Percentiles rank a stretch among this genome's conserved stretches.
phyloP scores from a whole-genome alignment of 805 yeast genomes.

The Maudiozyma pseudohumilis region DNA sequence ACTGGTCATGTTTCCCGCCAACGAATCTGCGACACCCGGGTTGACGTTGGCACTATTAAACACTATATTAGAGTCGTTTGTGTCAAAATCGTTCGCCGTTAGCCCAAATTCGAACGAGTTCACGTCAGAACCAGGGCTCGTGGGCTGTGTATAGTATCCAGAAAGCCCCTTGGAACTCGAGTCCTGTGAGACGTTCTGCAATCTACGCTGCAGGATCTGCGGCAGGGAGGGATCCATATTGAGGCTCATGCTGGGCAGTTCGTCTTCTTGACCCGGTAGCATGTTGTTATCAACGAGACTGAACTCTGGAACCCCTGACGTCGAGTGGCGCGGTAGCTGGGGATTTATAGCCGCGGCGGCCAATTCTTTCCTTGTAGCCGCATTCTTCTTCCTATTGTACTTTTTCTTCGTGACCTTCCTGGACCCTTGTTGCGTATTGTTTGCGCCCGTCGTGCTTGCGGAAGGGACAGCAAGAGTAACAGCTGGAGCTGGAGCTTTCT shows the following conservation, averaged over 20 bases:
- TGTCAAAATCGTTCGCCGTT: background rate
- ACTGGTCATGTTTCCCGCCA: constrained; percentile 3
- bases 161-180: constrained; percentile 19
- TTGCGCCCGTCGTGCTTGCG: constrained; percentile 1
- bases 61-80: background rate
- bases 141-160: constrained; percentile 27
- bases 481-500: too few relatives aligned
- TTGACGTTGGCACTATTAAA: constrained; percentile 1
- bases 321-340: background rate
- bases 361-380: constrained; percentile 1
- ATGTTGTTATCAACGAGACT: background rate
- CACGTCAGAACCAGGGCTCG: constrained; percentile 18
- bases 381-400: constrained; percentile 6
- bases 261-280: constrained; percentile 9
- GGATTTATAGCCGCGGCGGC: background rate
- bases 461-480: too few relatives aligned
- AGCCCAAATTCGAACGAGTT: constrained; percentile 3
- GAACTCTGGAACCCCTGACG: background rate
- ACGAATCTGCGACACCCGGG: background rate
- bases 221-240: constrained; percentile 21
- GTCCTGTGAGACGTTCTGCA: constrained; percentile 22
- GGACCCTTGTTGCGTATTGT: constrained; percentile 2
- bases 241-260: constrained; percentile 7
- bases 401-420: constrained; percentile 10
- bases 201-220: constrained; percentile 21